Percentiles rank a stretch among this genome's conserved stretches.
These are phyloP conservation scores for Mixia osmundae DNA, from an alignment of 1,284 basidiomycete species.

Conservation along the genomic window DNA sequence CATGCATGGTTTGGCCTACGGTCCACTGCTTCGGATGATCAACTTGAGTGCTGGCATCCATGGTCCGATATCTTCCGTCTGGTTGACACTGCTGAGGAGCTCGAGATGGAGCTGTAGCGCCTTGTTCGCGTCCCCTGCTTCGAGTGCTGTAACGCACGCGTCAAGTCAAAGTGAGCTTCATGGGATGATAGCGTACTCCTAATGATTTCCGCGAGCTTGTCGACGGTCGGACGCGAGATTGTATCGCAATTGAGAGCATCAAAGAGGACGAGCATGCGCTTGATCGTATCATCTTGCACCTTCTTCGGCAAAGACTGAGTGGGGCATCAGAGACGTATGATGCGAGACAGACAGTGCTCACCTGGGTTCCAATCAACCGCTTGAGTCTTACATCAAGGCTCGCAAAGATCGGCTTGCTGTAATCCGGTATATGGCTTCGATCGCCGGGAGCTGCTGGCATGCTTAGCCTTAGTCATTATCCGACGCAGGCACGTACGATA, in stretches of 20 bases:
- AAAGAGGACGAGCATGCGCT: slow-evolving; percentile 62
- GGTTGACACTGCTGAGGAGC: no score
- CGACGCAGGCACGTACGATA: slow-evolving; percentile 40
- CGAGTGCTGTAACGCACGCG: no score
- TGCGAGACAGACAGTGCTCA: slow-evolving; percentile 40
- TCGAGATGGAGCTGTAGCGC: no score
- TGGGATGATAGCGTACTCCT: no score
- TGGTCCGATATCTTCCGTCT: no score
- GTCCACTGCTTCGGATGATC: no score
- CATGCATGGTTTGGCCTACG: no score
- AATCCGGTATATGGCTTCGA: slow-evolving; percentile 63
- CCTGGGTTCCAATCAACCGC: slow-evolving; percentile 32
- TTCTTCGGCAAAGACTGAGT: slow-evolving; percentile 62
- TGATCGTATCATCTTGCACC: slow-evolving; percentile 66
- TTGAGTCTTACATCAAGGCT: slow-evolving; percentile 8
- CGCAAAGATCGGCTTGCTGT: slow-evolving; percentile 38
- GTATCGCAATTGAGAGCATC: slow-evolving; percentile 81
- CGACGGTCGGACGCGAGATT: slow-evolving; percentile 24
- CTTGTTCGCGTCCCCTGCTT: no score
- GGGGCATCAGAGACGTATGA: background rate
- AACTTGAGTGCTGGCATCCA: no score
- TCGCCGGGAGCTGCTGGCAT: slow-evolving; percentile 50
- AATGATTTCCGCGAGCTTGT: slow-evolving; percentile 20
- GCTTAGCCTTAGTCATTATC: background rate
- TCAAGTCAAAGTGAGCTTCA: no score